Evolutionary conservation across 495 filamentous ascomycete genomes (phyloP).

Genomic region (Annulohypoxylon stygium): DNA sequence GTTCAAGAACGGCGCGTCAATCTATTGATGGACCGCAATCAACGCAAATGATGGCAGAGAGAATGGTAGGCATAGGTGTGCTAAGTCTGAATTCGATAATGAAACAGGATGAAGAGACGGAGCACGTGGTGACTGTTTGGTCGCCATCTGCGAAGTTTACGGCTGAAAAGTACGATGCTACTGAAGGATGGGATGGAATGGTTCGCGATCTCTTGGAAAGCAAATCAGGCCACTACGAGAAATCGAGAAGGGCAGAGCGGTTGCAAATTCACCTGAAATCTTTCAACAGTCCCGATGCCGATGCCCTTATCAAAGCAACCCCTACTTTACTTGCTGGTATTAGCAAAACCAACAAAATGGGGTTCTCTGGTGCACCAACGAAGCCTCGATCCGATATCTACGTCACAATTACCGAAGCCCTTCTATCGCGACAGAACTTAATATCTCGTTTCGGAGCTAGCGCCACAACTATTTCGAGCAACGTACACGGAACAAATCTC

Average conservation of each 20-base stretch:
- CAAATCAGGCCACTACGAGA: constrained; percentile 77
- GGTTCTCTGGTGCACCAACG: constrained; percentile 93
- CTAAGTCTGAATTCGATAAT: constrained; percentile 84
- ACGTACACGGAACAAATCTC: constrained; percentile 76
- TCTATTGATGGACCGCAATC: constrained; percentile 61
- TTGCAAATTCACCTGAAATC: constrained; percentile 81
- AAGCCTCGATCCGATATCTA: constrained; percentile 94
- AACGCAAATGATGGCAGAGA: constrained; percentile 57
- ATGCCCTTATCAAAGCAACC: constrained; percentile 82
- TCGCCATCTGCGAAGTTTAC: constrained; percentile 64
- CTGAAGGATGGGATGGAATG: constrained; percentile 80
- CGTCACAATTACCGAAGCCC: constrained; percentile 81
- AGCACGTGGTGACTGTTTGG: constrained; percentile 85
- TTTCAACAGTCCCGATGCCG: constrained; percentile 81
- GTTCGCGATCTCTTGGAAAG: constrained; percentile 81
- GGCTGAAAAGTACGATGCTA: constrained; percentile 66
- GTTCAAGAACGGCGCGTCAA: constrained; percentile 60
- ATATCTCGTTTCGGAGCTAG: constrained; percentile 84
- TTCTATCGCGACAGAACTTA: constrained; percentile 79
- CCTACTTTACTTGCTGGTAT: constrained; percentile 89
- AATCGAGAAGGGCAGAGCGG: constrained; percentile 75
- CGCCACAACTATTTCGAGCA: constrained; percentile 73
- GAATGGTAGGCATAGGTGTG: constrained; percentile 84
- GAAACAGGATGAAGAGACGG: constrained; percentile 79
- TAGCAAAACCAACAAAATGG: constrained; percentile 83